These are phyloP conservation scores for Phytophthora ramorum DNA, from an alignment of 352 stramenopile species.

Conservation along the genomic window DNA sequence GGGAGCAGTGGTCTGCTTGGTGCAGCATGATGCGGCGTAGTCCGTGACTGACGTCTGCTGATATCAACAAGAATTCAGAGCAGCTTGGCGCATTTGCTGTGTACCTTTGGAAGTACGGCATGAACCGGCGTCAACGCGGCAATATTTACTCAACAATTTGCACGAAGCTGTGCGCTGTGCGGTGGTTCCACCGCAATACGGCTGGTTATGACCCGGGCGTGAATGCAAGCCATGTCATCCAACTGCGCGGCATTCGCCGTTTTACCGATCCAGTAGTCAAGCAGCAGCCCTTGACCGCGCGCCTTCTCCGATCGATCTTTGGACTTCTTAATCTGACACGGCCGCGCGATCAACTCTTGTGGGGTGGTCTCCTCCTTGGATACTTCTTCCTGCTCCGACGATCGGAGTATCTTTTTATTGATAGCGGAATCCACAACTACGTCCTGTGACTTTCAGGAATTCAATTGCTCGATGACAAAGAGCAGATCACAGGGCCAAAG, in stretches of 20 bases:
- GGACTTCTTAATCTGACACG: background rate
- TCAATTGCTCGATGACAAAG: background rate
- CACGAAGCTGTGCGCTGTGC: conserved; percentile 17
- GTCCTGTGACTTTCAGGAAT: conserved; percentile 14
- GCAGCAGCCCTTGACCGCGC: conserved; percentile 9
- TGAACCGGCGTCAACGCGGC: conserved; percentile 11
- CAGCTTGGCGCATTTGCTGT: conserved; percentile 23
- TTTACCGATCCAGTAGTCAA: conserved; percentile 18
- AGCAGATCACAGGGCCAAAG: background rate
- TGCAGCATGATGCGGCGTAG: conserved; percentile 12
- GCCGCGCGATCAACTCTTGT: conserved; percentile 13
- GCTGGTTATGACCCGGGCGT: conserved; percentile 26
- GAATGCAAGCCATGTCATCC: conserved; percentile 20
- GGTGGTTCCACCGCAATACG: conserved; percentile 24
- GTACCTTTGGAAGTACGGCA: conserved; percentile 25
- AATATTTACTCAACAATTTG: conserved; percentile 30
- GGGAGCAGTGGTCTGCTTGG: conserved; percentile 14
- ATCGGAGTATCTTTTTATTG: conserved; percentile 25
- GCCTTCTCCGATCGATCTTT: conserved; percentile 5
- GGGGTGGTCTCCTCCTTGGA: conserved; percentile 19
- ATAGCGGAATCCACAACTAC: conserved; percentile 12
- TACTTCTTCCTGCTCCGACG: conserved; percentile 31
- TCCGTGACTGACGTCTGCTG: background rate
- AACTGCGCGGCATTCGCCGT: conserved; percentile 10
- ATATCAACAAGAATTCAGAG: conserved; percentile 11